A percentile compares a stretch with the other conserved stretches of the same genome.
Evolutionary conservation across 2,329 filamentous ascomycete genomes (phyloP).

Genomic region (Colletotrichum gloeosporioides): DNA sequence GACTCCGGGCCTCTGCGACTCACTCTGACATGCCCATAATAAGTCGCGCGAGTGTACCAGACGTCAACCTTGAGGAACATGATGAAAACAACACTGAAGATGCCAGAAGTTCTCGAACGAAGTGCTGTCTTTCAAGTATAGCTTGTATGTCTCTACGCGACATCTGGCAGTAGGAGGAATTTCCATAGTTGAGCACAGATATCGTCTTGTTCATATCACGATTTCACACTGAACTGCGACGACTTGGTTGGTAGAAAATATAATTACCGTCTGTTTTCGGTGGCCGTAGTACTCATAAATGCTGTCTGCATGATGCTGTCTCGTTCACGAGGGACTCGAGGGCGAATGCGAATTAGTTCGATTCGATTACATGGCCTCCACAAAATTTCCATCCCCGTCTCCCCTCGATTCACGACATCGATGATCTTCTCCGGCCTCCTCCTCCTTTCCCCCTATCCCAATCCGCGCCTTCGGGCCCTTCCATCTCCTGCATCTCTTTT

Average conservation of each 20-base stretch:
- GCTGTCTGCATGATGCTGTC: background rate
- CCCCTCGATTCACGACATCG: background rate
- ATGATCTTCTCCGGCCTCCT: background rate
- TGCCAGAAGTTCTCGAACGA: fast-evolving
- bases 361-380: background rate
- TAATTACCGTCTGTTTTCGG: background rate
- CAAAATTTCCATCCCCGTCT: background rate
- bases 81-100: background rate
- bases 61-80: background rate
- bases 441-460: background rate
- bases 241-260: background rate
- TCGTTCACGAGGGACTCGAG: background rate
- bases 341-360: background rate
- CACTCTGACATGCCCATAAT: background rate
- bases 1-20: background rate
- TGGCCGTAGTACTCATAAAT: background rate
- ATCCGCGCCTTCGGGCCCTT: background rate
- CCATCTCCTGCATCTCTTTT: background rate
- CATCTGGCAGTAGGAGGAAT: fast-evolving
- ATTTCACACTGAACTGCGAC: background rate
- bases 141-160: background rate
- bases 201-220: background rate
- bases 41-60: background rate
- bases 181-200: fast-evolving
- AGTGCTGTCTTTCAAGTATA: background rate